Evolutionary conservation across 768 basidiomycete genomes (phyloP).

Genomic region (Leccinum longicurvipes): DNA sequence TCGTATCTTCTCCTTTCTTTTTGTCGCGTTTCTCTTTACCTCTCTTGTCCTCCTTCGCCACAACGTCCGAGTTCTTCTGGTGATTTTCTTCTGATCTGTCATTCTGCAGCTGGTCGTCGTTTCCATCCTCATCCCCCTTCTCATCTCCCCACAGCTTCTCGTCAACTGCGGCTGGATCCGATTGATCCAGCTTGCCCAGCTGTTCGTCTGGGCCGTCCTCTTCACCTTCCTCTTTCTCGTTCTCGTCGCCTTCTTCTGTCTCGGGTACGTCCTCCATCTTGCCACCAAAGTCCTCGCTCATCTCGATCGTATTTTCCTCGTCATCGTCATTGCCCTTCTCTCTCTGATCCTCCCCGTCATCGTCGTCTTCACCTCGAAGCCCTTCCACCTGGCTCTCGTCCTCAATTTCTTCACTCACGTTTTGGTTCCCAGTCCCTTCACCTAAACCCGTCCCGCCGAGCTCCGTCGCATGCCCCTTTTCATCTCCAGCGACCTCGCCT

Average conservation of each 20-base stretch:
- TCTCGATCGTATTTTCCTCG: constrained; percentile 81
- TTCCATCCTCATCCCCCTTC: constrained; percentile 47
- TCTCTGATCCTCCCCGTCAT: constrained; percentile 25
- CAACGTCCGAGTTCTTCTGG: constrained; percentile 59
- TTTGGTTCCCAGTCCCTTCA: constrained; percentile 77
- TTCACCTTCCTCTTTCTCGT: constrained; percentile 47
- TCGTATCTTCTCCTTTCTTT: constrained; percentile 29
- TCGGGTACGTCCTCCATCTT: constrained; percentile 78
- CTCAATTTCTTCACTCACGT: constrained; percentile 92
- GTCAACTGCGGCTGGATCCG: constrained; percentile 82
- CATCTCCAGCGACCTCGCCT: constrained; percentile 45
- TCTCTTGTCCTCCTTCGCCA: constrained; percentile 69
- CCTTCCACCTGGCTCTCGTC: constrained; percentile 98
- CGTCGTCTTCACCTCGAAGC: constrained; percentile 63
- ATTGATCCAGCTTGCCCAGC: constrained; percentile 74
- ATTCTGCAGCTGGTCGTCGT: constrained; percentile 55
- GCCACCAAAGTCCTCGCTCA: constrained; percentile 88
- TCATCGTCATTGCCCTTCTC: constrained; percentile 53
- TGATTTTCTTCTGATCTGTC: constrained; percentile 52
- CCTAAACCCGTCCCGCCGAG: constrained; percentile 85
- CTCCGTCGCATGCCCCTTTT: constrained; percentile 36
- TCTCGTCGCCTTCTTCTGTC: constrained; percentile 42
- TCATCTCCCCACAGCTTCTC: constrained; percentile 98
- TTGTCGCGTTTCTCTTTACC: constrained; percentile 32
- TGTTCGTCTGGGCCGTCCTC: constrained; percentile 73